A percentile compares a stretch with the other conserved stretches of the same genome.
Conservation (phyloP, 441 rosid genomes). For the Syzygium syzygioides region DNA sequence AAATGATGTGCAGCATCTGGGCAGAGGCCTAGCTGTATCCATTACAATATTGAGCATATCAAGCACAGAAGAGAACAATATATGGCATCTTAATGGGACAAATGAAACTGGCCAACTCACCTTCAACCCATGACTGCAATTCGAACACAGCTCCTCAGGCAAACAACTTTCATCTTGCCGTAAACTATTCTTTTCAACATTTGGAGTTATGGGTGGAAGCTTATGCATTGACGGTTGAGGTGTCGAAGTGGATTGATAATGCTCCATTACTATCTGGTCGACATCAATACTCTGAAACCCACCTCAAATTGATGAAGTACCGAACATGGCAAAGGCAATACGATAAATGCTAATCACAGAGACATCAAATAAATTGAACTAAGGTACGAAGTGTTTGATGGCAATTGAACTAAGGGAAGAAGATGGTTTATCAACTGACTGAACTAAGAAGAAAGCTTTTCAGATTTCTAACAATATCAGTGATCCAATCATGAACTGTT, state of each 20-base stretch:
- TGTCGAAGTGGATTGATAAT: conserved; percentile 67
- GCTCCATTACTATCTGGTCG: conserved; percentile 86
- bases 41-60: conserved; percentile 22
- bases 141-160: conserved; percentile 62
- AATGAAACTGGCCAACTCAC: conserved; percentile 26
- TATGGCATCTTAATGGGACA: not conserved
- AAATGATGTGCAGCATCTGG: conserved; percentile 64
- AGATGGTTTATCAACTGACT: not conserved
- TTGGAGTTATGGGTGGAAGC: conserved; percentile 51
- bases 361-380: not conserved
- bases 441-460: not conserved
- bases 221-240: conserved; percentile 63
- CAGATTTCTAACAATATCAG: not conserved
- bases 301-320: conserved; percentile 5
- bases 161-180: conserved; percentile 36
- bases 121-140: conserved; percentile 76
- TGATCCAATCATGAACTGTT: not conserved
- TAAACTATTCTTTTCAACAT: conserved; percentile 27
- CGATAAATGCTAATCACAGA: not conserved
- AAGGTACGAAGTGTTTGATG: not conserved
- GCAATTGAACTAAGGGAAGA: not conserved
- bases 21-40: conserved; percentile 82
- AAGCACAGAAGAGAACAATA: conserved; percentile 11
- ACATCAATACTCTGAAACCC: conserved; percentile 75
- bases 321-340: not conserved